Percentiles rank a stretch among this genome's conserved stretches.
Conservation (phyloP, 2,329 filamentous ascomycete genomes). For the Podosphaera leucotricha region DNA sequence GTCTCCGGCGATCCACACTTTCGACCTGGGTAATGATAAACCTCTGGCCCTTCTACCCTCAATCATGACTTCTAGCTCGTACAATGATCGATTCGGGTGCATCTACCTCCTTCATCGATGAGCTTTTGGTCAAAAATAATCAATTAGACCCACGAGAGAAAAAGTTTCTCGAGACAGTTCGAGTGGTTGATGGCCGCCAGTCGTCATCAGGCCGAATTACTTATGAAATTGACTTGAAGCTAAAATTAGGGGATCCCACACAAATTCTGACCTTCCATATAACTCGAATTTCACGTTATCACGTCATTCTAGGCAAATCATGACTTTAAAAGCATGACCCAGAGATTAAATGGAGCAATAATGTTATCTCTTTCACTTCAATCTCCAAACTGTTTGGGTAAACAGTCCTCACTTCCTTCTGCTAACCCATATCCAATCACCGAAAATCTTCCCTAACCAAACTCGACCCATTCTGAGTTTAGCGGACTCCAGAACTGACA, state of each 20-base stretch:
- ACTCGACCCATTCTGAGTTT: not conserved
- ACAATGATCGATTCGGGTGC: constrained; percentile 1
- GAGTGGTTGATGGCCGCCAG: not conserved
- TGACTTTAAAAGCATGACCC: not conserved
- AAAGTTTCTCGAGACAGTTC: not conserved
- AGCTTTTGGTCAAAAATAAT: not conserved
- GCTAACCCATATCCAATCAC: too few relatives aligned
- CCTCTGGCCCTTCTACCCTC: too few relatives aligned
- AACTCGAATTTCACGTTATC: not conserved
- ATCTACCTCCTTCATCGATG: not conserved
- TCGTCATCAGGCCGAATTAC: not conserved
- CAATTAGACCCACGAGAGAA: not conserved
- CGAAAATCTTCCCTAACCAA: too few relatives aligned
- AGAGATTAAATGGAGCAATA: not conserved
- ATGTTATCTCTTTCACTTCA: not conserved
- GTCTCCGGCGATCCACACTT: not conserved
- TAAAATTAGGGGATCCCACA: not conserved
- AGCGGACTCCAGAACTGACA: too few relatives aligned
- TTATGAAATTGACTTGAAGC: not conserved
- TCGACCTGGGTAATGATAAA: not conserved
- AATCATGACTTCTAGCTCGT: too few relatives aligned
- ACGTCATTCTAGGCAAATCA: not conserved
- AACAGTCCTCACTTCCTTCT: not conserved
- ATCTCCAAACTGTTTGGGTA: not conserved
- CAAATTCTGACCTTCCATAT: not conserved